Evolutionary conservation across 2,329 filamentous ascomycete species (phyloP).

Genomic region (Ceratocystis papillata): DNA sequence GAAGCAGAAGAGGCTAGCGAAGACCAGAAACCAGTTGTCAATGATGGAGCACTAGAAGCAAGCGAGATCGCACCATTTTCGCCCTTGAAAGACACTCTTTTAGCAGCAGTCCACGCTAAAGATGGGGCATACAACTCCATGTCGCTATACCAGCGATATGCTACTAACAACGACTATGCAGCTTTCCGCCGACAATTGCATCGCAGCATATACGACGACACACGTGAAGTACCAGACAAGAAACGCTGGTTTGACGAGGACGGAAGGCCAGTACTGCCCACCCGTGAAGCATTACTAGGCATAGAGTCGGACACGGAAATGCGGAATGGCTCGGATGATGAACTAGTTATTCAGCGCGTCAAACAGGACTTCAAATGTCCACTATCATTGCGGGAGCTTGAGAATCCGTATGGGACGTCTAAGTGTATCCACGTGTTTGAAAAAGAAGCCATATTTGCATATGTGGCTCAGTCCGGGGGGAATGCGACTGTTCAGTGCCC

Average conservation of each 20-base stretch:
- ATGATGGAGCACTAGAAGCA: neutral
- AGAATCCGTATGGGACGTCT: conserved; percentile 53
- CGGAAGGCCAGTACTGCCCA: conserved; percentile 34
- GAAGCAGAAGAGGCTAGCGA: conserved; percentile 1
- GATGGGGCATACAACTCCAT: conserved; percentile 30
- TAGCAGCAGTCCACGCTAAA: neutral
- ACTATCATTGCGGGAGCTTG: conserved; percentile 53
- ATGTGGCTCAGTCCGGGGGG: conserved; percentile 46
- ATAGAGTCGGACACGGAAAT: conserved; percentile 38
- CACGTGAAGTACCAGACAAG: conserved; percentile 43
- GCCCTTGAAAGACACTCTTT: conserved; percentile 7
- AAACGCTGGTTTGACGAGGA: conserved; percentile 43
- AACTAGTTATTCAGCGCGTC: conserved; percentile 55
- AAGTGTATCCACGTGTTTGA: conserved; percentile 67
- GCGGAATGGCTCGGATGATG: conserved; percentile 50
- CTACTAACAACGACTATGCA: conserved; percentile 47
- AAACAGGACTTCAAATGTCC: conserved; percentile 59
- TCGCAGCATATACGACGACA: conserved; percentile 40
- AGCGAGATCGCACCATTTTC: neutral
- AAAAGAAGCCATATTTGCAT: conserved; percentile 49
- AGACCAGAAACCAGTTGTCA: neutral
- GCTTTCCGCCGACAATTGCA: conserved; percentile 50
- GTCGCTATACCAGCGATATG: conserved; percentile 40
- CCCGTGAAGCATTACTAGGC: conserved; percentile 24
- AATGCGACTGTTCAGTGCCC: conserved; percentile 18